Conservation (phyloP, 768 basidiomycete species). For the Pleurotus ostreatus region DNA sequence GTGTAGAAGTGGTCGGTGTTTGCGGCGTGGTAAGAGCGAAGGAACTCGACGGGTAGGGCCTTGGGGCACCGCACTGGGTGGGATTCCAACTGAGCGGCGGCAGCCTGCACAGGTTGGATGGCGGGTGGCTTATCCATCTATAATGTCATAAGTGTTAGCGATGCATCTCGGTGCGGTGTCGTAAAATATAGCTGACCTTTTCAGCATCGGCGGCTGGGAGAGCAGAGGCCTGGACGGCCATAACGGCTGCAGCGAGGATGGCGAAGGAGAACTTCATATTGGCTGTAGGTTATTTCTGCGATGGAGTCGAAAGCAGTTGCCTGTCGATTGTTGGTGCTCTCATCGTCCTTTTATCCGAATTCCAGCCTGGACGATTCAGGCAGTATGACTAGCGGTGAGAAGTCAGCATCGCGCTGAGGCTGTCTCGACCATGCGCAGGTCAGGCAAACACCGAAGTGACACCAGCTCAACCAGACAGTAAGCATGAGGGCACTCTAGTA, state of each 20-base stretch:
- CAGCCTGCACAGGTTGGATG: constrained; percentile 1
- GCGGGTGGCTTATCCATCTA: constrained; percentile 5
- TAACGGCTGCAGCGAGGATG: constrained; percentile 2
- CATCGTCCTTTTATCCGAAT: not conserved
- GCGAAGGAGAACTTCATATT: constrained; percentile 8
- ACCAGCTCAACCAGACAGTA: not conserved
- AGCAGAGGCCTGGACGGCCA: constrained; percentile 4
- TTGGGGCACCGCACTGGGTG: not conserved
- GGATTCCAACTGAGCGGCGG: not conserved
- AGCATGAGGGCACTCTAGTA: too few relatives aligned
- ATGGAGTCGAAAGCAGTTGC: not conserved
- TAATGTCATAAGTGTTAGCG: not conserved
- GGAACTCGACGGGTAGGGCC: not conserved
- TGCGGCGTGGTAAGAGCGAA: not conserved
- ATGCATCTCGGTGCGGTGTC: not conserved
- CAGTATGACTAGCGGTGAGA: not conserved
- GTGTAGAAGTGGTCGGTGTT: constrained; percentile 9
- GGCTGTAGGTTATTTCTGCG: not conserved
- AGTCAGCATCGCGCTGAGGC: not conserved
- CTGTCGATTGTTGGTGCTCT: not conserved
- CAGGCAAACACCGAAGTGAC: not conserved
- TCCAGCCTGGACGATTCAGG: not conserved
- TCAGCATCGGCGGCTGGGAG: not conserved
- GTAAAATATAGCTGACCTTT: not conserved
- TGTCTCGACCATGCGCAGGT: not conserved